These are phyloP conservation scores for Leccinum sublutescens DNA, from an alignment of 768 basidiomycete species.

Conservation along the genomic window DNA sequence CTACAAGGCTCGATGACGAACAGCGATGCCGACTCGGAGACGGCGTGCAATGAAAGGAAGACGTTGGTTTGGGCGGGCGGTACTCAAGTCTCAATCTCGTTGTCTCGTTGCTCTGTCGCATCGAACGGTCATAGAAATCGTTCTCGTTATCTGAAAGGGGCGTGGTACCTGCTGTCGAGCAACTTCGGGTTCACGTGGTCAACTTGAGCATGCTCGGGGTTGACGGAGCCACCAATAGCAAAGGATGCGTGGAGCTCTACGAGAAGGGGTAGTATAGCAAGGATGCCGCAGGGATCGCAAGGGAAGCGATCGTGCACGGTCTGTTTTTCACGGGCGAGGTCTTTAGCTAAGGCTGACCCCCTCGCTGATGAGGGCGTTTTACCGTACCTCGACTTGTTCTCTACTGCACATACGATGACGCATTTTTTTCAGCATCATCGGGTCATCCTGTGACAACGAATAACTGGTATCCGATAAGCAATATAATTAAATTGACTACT, in stretches of 20 bases:
- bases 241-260: slow-evolving; percentile 85
- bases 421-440: background rate
- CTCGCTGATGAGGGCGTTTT: slow-evolving; percentile 92
- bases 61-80: too few species aligned
- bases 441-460: too few species aligned
- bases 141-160: too few species aligned
- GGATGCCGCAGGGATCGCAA: slow-evolving; percentile 97
- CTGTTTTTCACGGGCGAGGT: slow-evolving; percentile 19
- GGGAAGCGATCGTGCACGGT: slow-evolving; percentile 92
- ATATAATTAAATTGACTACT: too few species aligned
- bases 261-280: slow-evolving; percentile 98
- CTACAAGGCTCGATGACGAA: too few species aligned
- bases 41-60: too few species aligned
- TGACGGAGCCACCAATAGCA: slow-evolving; percentile 65
- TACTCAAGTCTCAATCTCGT: too few species aligned
- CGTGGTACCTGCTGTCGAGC: slow-evolving; percentile 72
- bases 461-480: too few species aligned
- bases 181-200: slow-evolving; percentile 92
- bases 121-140: too few species aligned
- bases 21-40: too few species aligned
- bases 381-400: slow-evolving; percentile 36
- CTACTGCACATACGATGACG: slow-evolving; percentile 1
- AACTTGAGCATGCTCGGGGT: slow-evolving; percentile 85
- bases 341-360: slow-evolving; percentile 1
- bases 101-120: too few species aligned